Evolutionary conservation across 2,329 filamentous ascomycete genomes (phyloP).

Genomic region (Amphichorda felina): DNA sequence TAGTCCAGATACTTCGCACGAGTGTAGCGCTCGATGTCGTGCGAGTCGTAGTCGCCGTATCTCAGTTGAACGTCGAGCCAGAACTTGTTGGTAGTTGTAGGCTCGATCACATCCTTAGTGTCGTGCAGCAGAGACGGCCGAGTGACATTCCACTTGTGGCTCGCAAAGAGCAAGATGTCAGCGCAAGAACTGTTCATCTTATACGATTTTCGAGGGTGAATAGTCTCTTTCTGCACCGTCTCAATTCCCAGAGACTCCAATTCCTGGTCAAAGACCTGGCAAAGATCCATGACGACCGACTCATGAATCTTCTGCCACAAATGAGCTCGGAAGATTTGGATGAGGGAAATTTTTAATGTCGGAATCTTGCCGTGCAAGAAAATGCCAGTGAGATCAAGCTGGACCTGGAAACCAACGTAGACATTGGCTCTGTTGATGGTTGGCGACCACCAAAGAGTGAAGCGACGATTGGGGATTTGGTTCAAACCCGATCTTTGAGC

Average conservation of each 20-base stretch:
- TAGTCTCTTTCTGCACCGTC: slow-evolving; percentile 97
- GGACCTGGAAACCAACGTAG: slow-evolving; percentile 98
- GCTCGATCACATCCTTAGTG: slow-evolving; percentile 88
- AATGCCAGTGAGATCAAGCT: slow-evolving; percentile 93
- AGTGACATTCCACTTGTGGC: slow-evolving; percentile 98
- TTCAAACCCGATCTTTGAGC: slow-evolving; percentile 94
- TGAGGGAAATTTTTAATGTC: slow-evolving; percentile 92
- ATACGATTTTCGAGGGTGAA: slow-evolving; percentile 97
- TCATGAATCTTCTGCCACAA: slow-evolving; percentile 99
- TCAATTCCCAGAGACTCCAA: slow-evolving; percentile 92
- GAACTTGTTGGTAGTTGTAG: slow-evolving; percentile 96
- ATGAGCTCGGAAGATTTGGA: slow-evolving; percentile 98
- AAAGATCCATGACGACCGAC: slow-evolving; percentile 96
- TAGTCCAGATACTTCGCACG: slow-evolving; percentile 98
- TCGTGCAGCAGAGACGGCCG: slow-evolving; percentile 88
- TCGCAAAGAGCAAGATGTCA: slow-evolving; percentile 92
- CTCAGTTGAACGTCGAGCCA: slow-evolving; percentile 95
- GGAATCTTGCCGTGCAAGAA: slow-evolving; percentile 99
- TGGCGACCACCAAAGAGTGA: slow-evolving; percentile 94
- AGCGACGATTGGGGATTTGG: slow-evolving; percentile 96
- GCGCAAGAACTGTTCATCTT: slow-evolving; percentile 99
- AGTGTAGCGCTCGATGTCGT: slow-evolving; percentile 96
- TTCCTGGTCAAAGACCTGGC: slow-evolving; percentile 96
- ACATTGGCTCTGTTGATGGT: slow-evolving; percentile 95
- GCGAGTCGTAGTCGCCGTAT: slow-evolving; percentile 97